Percentiles rank a stretch among this genome's conserved stretches.
Conservation (phyloP, 257 asterid species). For the Capsicum rhomboideum region DNA sequence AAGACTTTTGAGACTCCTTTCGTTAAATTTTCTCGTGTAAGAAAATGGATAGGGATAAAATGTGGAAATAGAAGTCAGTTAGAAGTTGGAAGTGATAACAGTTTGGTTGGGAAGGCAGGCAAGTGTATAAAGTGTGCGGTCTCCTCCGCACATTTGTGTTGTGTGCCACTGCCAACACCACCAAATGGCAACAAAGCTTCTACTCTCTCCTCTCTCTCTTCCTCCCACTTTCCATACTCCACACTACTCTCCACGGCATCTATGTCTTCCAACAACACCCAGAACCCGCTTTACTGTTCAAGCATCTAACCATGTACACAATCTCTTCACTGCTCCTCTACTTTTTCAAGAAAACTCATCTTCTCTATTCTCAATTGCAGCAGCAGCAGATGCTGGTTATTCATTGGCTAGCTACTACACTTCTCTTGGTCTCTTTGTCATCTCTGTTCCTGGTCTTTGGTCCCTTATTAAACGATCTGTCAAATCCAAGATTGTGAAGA, state of each 20-base stretch:
- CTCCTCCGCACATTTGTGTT: too few relatives aligned
- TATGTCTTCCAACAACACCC: neutral
- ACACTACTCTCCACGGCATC: neutral
- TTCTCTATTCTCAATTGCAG: slow-evolving; percentile 57
- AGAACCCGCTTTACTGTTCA: neutral
- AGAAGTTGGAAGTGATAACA: too few relatives aligned
- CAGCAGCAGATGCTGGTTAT: slow-evolving; percentile 39
- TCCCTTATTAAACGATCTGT: slow-evolving; percentile 97
- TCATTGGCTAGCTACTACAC: slow-evolving; percentile 95
- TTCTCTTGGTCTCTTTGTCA: slow-evolving; percentile 83
- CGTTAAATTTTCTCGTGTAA: too few relatives aligned
- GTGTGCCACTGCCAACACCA: neutral
- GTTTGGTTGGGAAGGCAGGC: too few relatives aligned
- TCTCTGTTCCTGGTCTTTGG: slow-evolving; percentile 98
- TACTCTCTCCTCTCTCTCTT: slow-evolving; percentile 3
- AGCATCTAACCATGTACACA: neutral
- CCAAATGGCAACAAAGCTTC: slow-evolving; percentile 20
- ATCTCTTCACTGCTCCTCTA: slow-evolving; percentile 10
- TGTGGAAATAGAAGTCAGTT: too few relatives aligned
- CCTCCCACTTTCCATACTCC: neutral
- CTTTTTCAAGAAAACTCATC: slow-evolving; percentile 32
- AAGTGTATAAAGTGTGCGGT: too few relatives aligned
- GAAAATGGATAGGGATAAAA: too few relatives aligned
- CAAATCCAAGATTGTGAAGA: slow-evolving; percentile 91
- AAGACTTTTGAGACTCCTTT: too few relatives aligned